Conservation (phyloP, 202 grass and related monocot species). For the Dendrocalamus latiflorus region DNA sequence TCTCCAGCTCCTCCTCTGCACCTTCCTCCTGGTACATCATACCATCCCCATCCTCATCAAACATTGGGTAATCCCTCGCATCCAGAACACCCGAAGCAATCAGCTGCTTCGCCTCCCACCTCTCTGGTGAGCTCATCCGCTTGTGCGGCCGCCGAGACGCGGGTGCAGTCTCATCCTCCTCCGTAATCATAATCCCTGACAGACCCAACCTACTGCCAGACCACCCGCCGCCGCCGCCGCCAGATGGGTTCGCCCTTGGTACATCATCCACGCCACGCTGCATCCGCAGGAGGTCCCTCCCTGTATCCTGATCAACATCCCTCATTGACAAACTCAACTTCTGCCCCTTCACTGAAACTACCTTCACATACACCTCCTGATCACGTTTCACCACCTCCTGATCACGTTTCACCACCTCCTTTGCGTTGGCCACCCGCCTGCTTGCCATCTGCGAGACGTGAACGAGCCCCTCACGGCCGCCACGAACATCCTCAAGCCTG, state of each 20-base stretch:
- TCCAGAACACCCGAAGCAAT: conserved; percentile 79
- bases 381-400: no score
- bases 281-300: conserved; percentile 74
- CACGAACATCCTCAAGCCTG: conserved; percentile 59
- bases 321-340: conserved; percentile 80
- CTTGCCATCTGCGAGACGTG: conserved; percentile 80
- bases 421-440: conserved; percentile 60
- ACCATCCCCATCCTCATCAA: conserved; percentile 81
- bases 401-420: conserved; percentile 75
- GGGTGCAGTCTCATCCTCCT: conserved; percentile 57
- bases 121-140: conserved; percentile 89
- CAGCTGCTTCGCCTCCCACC: conserved; percentile 84
- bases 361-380: conserved; percentile 88
- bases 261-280: conserved; percentile 45
- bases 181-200: conserved; percentile 74
- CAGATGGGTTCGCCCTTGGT: conserved; percentile 52
- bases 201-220: conserved; percentile 56
- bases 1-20: no score
- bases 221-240: conserved; percentile 11
- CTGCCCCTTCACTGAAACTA: conserved; percentile 70
- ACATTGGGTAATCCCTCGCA: conserved; percentile 62
- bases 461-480: conserved; percentile 71
- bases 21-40: no score
- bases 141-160: conserved; percentile 58
- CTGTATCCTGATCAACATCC: no score